Evolutionary conservation across 805 yeast species (phyloP), one percentile per base, ranked within the genome.

Genomic region (Candida succiphila): DNA sequence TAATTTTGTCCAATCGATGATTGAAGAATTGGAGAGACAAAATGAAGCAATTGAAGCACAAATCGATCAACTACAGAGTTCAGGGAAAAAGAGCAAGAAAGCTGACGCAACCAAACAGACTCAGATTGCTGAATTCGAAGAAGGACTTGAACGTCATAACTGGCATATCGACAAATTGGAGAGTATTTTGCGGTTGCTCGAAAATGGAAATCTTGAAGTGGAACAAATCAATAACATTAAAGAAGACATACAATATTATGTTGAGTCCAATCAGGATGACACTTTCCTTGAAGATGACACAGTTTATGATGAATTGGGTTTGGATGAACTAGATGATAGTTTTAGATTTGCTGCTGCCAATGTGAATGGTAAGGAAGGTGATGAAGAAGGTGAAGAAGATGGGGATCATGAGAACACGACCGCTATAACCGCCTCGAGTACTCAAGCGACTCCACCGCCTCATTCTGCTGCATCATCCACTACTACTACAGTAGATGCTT

Each of bases 251-350:
- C 83, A 74, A 45, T 89, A 92, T 60, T 88, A 85, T 55, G 92
- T 92, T 21, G 97, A 92, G 45, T 82, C 86, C 41, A 89, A 89
- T 51, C 92, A 82, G 56, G 96, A 87, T 36, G 88, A 78, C 4
- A 95, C 88, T 48, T 89, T 87, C 54, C 80, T 88, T 23, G 96
- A 87, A 50, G 95, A 89, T 56, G 96, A 88, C 46, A 87, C 85
- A 12, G 73, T 89, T 39, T 92, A 89, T 57, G 96, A 92, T 45
- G 85, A 78, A 38, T 68, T 92, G 45, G 87, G 79, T 29, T 69
- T 87, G 29, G 77, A 68, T 38, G 79, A 75, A 22, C 44, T 51
- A 24, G 61, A 58, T 29, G 61, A 54, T 28, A 42, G 41, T 30
- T 51, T 44, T 37, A 44, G 43, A 19, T 47, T 48, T 13, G 41